phyloP scores from a whole-genome alignment of 805 yeast species.

The Kodamaea fukazawae region DNA sequence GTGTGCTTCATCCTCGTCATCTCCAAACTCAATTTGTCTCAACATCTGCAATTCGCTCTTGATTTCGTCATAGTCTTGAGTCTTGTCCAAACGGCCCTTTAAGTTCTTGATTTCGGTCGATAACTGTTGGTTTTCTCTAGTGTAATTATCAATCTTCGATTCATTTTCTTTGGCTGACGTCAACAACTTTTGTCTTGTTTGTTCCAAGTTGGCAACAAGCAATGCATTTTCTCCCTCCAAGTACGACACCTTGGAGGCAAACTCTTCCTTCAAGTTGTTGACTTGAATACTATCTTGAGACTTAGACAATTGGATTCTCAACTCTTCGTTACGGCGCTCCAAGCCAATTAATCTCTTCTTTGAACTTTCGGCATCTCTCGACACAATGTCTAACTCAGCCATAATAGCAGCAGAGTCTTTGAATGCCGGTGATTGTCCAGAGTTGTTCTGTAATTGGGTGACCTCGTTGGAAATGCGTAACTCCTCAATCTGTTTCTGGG shows the following conservation, averaged over 20 bases:
- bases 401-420: slow-evolving; percentile 33
- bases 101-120: slow-evolving; percentile 50
- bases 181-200: slow-evolving; percentile 35
- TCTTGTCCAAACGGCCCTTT: slow-evolving; percentile 47
- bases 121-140: slow-evolving; percentile 47
- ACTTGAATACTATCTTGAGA: slow-evolving; percentile 48
- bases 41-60: slow-evolving; percentile 72
- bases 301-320: slow-evolving; percentile 61
- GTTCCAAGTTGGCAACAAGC: slow-evolving; percentile 56
- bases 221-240: slow-evolving; percentile 69
- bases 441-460: slow-evolving; percentile 52
- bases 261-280: slow-evolving; percentile 38
- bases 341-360: slow-evolving; percentile 66
- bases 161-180: slow-evolving; percentile 21
- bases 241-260: slow-evolving; percentile 48
- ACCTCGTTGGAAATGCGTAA: slow-evolving; percentile 64
- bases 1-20: slow-evolving; percentile 32
- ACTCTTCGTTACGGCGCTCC: slow-evolving; percentile 73
- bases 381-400: slow-evolving; percentile 62
- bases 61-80: slow-evolving; percentile 74
- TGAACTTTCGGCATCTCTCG: slow-evolving; percentile 70
- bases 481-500: slow-evolving; percentile 59
- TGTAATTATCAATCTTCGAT: slow-evolving; percentile 36
- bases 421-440: slow-evolving; percentile 22
- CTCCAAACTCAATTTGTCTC: slow-evolving; percentile 74